Evolutionary conservation across 1,284 basidiomycete genomes (phyloP), one percentile per base, ranked within the genome.

Genomic region (Austroboletus niveus): DNA sequence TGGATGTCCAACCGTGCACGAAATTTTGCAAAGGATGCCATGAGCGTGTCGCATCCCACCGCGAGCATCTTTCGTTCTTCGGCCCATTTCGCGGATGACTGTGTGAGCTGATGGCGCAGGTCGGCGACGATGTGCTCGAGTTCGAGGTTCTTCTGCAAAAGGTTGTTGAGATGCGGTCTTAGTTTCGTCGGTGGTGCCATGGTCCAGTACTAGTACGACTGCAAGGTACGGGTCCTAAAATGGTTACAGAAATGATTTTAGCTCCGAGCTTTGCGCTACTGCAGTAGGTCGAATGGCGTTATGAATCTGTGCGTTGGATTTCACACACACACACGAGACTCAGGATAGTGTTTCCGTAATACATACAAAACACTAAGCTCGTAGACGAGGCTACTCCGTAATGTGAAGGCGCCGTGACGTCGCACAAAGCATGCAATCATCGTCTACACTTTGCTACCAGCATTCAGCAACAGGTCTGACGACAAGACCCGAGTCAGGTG

Each of bases 11-110:
- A 42, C 2, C 57, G 54, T 43, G 62, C 64, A 35, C 62, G 62
- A 38, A 66, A 68, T 44, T 68, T 64, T 29, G 64, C 65, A 62
- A 64, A 64, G 27, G 65, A 68, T 22, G 62, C 64, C 62, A 64
- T 64, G 62, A 64, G 65, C 11, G 42, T 11, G 35, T 64, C 65
- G 34, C 62, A 64, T 24, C 54, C 60, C 44, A 48, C 42, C 40
- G 54, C 54, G 42, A 64, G 50, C 32, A 47, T 49, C 47, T 64
- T 64, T 42, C 65, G 62, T 53, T 64, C 62, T 38, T 64, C 65
- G 7, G 57, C 65, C 65, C 62, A 68, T 53, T 62, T 66, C 36
- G 62, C 63, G 17, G 60, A 51, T 17, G 65, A 64, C 42, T 64
- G 62, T 41, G 62, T 64, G 48, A 68, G 63, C 47, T 64, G 65